phyloP scores from a whole-genome alignment of 495 filamentous ascomycete genomes.

The Penicillium diatomitis region DNA sequence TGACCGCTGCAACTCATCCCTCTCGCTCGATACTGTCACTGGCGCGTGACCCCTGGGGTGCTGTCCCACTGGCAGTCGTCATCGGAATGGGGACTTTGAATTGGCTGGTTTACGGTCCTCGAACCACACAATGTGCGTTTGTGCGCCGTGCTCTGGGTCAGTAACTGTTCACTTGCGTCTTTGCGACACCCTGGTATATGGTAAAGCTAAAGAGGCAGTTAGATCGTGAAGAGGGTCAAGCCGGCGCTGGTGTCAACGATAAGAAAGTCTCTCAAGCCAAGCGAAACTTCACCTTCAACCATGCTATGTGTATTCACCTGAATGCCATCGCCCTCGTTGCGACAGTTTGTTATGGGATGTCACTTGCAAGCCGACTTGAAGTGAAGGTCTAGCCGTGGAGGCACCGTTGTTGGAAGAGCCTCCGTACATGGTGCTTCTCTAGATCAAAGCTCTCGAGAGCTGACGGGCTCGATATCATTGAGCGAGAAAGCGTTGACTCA shows the following conservation, averaged over 20 bases:
- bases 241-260: conserved; percentile 2
- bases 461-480: no score
- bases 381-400: no score
- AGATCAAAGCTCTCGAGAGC: no score
- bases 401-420: no score
- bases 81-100: conserved; percentile 36
- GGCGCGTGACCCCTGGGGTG: conserved; percentile 17
- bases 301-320: conserved; percentile 49
- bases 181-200: no score
- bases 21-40: conserved; percentile 31
- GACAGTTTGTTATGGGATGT: conserved; percentile 42
- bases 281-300: conserved; percentile 36
- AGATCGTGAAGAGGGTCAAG: conserved; percentile 12
- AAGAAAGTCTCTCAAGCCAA: conserved; percentile 31
- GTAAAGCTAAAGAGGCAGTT: background rate
- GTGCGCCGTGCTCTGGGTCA: conserved; percentile 33
- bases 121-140: conserved; percentile 34
- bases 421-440: no score
- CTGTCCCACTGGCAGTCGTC: conserved; percentile 32
- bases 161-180: no score
- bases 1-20: conserved; percentile 39
- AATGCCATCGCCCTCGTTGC: conserved; percentile 43
- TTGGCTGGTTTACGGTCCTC: conserved; percentile 36
- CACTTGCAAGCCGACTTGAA: conserved; percentile 18
- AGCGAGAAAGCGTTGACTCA: no score